A percentile compares a stretch with the other conserved stretches of the same genome.
These are phyloP conservation scores for Isatis lusitanica DNA, from an alignment of 441 rosid genomes.

Conservation along the genomic window DNA sequence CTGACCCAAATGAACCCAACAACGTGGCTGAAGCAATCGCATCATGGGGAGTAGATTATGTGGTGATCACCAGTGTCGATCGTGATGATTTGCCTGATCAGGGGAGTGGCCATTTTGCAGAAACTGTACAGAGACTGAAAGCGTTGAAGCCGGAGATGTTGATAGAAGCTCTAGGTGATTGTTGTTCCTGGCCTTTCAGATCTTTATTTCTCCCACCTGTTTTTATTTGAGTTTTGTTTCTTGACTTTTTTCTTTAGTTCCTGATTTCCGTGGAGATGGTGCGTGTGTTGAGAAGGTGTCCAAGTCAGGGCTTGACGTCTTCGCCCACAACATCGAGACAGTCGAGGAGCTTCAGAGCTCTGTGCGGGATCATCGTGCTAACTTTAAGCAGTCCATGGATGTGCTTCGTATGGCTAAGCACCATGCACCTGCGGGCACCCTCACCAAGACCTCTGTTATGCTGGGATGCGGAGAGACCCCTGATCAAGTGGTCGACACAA, in stretches of 20 bases:
- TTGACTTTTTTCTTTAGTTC: constrained; percentile 46
- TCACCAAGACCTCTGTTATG: constrained; percentile 95
- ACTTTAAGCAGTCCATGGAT: constrained; percentile 86
- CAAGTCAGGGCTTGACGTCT: constrained; percentile 81
- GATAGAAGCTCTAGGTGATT: constrained; percentile 88
- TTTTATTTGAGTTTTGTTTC: neutral
- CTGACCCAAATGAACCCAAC: constrained; percentile 79
- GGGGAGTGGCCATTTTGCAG: constrained; percentile 85
- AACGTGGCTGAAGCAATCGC: constrained; percentile 97
- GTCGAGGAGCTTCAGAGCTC: constrained; percentile 91
- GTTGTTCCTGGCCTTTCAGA: neutral
- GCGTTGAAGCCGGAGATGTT: constrained; percentile 78
- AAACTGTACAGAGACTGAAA: constrained; percentile 83
- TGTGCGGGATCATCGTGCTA: constrained; percentile 92
- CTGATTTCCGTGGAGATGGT: constrained; percentile 86
- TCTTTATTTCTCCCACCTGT: neutral
- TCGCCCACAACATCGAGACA: constrained; percentile 98
- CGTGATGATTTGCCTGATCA: constrained; percentile 94
- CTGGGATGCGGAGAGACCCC: constrained; percentile 98
- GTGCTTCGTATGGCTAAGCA: constrained; percentile 89
- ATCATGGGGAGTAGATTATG: constrained; percentile 97
- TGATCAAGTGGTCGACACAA: constrained; percentile 82
- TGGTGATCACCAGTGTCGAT: constrained; percentile 95
- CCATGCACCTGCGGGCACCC: constrained; percentile 70
- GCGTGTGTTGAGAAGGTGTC: constrained; percentile 86